These are phyloP conservation scores for Camellia sinensis DNA, from an alignment of 148 eudicot species.

Conservation along the genomic window DNA sequence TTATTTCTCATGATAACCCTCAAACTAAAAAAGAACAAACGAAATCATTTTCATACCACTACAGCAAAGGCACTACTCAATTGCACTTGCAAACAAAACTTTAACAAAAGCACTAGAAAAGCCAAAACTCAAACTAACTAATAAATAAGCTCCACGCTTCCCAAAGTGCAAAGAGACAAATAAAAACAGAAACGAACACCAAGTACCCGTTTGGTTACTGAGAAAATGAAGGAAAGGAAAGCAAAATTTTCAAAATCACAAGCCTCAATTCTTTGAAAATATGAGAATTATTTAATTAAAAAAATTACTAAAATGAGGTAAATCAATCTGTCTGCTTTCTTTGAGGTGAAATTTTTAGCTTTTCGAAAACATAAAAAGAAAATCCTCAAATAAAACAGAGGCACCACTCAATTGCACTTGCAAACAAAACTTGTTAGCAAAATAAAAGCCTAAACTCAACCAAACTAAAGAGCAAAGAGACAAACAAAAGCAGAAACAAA, in stretches of 20 bases:
- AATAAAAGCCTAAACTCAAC: slow-evolving; percentile 7
- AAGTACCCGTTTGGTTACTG: background rate
- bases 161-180: background rate
- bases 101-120: slow-evolving; percentile 23
- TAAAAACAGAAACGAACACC: no score
- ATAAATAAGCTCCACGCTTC: background rate
- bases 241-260: background rate
- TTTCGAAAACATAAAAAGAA: background rate
- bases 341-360: background rate
- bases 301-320: slow-evolving; percentile 4
- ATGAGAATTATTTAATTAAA: background rate
- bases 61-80: slow-evolving; percentile 12
- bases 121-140: background rate
- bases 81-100: slow-evolving; percentile 20
- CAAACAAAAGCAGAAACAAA: background rate
- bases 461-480: background rate
- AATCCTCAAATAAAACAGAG: slow-evolving; percentile 1
- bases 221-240: background rate
- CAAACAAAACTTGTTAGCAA: slow-evolving; percentile 22
- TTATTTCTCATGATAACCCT: slow-evolving; percentile 14
- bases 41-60: slow-evolving; percentile 27
- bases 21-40: slow-evolving; percentile 21
- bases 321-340: background rate
- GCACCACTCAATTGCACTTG: slow-evolving; percentile 3
- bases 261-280: background rate